Base-by-base conservation (phyloP, 2,329 filamentous ascomycete species). In the Xylaria sp. region DNA sequence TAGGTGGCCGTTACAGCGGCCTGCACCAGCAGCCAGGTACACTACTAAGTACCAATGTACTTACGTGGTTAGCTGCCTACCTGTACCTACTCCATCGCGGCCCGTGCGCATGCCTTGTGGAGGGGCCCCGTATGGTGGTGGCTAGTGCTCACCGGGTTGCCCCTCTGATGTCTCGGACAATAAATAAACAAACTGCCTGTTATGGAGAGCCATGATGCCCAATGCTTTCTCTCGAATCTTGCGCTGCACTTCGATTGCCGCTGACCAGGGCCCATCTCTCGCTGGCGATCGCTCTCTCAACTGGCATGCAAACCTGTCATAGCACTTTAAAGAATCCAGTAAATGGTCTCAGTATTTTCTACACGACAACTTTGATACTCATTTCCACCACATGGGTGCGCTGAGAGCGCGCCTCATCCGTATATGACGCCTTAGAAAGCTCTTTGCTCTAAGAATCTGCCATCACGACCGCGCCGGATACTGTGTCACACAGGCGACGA, bases 181-280 rank as follows among this genome's bases (percentile, higher is more conserved):
- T 73, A 76, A 76, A 76, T 73, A 76, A 76, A 76, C 74, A 76
- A 76, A 76, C 70, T 76, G 63, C 74, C 73, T 53, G 59, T 74
- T 71, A 63, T 66, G 73, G 74, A 65, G 61, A 62, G 31, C 21
- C 47, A 47, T 60, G 59, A 63, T 67, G 62, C 65, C 66, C 66
- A 66, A 67, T 58, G 42, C 38, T 33, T 57, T 53, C 53, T 28
- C 3, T 40, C 52, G 42, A 43, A 46, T 42, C 37, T 19, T 52
- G 46, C 37, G 15, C 56, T 57, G 25, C 46, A 31, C 38, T 45
- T 17, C 50, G 42, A 37, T 52, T 53, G 38, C 43, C 4, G 52
- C 54, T 53, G 56, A 58, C 63, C 64, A 65, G 65, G 65, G 64
- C 66, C 57, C 56, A 46, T 43, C 21, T 17, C 21, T 52, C 25